These are phyloP conservation scores for Metschnikowia henanensis DNA, from an alignment of 805 yeast genomes.

Conservation along the genomic window DNA sequence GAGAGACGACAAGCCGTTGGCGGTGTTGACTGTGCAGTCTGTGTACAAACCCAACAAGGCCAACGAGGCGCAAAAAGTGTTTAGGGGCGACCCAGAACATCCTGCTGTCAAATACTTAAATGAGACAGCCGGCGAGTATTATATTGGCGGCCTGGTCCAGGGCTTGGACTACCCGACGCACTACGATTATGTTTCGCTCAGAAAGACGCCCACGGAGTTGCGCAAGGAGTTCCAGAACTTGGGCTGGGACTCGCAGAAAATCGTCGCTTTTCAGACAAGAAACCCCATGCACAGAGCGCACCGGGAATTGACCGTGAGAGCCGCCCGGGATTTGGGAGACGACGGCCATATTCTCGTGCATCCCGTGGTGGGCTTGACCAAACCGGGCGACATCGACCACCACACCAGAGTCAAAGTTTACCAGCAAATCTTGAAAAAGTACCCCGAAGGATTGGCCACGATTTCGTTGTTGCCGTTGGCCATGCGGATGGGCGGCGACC, in stretches of 20 bases:
- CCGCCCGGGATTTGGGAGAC: conserved; percentile 90
- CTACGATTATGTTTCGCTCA: conserved; percentile 83
- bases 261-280: conserved; percentile 97
- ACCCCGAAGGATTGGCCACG: conserved; percentile 92
- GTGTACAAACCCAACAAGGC: conserved; percentile 80
- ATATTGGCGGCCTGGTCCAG: conserved; percentile 85
- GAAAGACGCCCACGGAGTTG: conserved; percentile 89
- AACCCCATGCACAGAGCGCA: conserved; percentile 99
- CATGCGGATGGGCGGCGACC: conserved; percentile 99
- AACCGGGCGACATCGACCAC: conserved; percentile 97
- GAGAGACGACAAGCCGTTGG: conserved; percentile 75
- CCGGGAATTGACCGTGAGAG: conserved; percentile 92
- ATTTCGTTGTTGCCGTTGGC: conserved; percentile 89
- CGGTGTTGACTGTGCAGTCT: conserved; percentile 77
- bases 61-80: conserved; percentile 79
- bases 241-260: conserved; percentile 72
- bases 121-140: conserved; percentile 76
- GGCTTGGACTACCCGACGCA: conserved; percentile 84
- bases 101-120: conserved; percentile 81
- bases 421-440: conserved; percentile 87
- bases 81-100: conserved; percentile 96
- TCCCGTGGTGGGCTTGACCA: conserved; percentile 96
- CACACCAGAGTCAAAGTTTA: conserved; percentile 96
- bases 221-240: conserved; percentile 78
- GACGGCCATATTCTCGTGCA: conserved; percentile 77